Evolutionary conservation across 2,329 filamentous ascomycete genomes (phyloP).

Genomic region (Ilyonectria destructans): DNA sequence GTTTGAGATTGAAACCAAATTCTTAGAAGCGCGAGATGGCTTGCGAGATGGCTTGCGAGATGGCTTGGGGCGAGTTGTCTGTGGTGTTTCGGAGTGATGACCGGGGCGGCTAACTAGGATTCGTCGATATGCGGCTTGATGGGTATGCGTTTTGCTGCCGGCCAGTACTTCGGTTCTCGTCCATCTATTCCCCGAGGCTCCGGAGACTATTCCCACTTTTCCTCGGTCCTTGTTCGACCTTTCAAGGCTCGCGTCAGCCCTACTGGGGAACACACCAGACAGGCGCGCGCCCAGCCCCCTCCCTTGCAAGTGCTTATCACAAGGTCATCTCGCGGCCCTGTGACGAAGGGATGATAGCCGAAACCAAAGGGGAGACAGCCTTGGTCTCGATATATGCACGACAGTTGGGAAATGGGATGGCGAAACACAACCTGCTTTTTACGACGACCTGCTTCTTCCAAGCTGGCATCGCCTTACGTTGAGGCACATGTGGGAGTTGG

Average conservation of each 20-base stretch:
- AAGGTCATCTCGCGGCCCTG: neutral
- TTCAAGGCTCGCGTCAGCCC: slow-evolving; percentile 48
- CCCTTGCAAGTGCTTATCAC: slow-evolving; percentile 48
- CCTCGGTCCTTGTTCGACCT: slow-evolving; percentile 3
- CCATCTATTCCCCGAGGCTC: slow-evolving; percentile 27
- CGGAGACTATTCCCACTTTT: slow-evolving; percentile 30
- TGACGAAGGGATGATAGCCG: slow-evolving; percentile 20
- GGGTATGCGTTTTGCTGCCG: slow-evolving; percentile 14
- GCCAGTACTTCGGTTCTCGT: slow-evolving; percentile 13
- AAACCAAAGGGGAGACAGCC: slow-evolving; percentile 22
- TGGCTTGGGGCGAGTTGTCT: slow-evolving; percentile 4
- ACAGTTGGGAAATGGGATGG: slow-evolving; percentile 10
- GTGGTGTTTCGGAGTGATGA: slow-evolving; percentile 7
- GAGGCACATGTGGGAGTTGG: neutral
- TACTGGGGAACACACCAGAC: slow-evolving; percentile 37
- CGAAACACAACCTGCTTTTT: slow-evolving; percentile 3
- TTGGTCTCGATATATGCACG: slow-evolving; percentile 25
- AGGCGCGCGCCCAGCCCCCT: slow-evolving; percentile 19
- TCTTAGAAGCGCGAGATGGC: neutral
- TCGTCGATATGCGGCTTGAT: neutral
- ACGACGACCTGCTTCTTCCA: neutral
- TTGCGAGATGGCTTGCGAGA: slow-evolving; percentile 3
- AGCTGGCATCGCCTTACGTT: neutral
- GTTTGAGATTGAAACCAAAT: slow-evolving; percentile 2
- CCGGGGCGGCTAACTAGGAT: neutral